Percentiles rank a stretch among this genome's conserved stretches.
Evolutionary conservation across 352 stramenopile genomes (phyloP).

Genomic region (Phytophthora colocasiae): DNA sequence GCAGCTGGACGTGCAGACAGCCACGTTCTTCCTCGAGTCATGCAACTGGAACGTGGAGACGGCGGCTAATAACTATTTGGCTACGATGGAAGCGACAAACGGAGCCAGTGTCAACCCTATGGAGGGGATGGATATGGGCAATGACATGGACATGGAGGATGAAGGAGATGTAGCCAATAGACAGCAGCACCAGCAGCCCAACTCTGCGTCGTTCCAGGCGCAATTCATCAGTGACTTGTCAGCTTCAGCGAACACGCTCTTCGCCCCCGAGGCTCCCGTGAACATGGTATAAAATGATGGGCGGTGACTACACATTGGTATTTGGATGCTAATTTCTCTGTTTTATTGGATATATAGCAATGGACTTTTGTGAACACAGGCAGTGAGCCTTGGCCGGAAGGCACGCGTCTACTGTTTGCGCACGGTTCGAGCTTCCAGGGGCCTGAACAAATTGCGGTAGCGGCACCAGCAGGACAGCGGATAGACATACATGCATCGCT

Average conservation of each 20-base stretch:
- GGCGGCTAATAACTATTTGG: conserved; percentile 84
- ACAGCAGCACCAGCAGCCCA: conserved; percentile 29
- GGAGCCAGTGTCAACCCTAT: conserved; percentile 18
- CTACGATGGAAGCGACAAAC: conserved; percentile 59
- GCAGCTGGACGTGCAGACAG: conserved; percentile 71
- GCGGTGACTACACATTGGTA: background rate
- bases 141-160: conserved; percentile 71
- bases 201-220: conserved; percentile 47
- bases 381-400: conserved; percentile 55
- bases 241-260: conserved; percentile 59
- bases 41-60: conserved; percentile 91
- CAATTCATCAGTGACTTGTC: conserved; percentile 78
- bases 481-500: conserved; percentile 73
- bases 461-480: conserved; percentile 44
- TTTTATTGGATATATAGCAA: conserved; percentile 39
- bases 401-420: conserved; percentile 69
- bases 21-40: conserved; percentile 88
- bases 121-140: conserved; percentile 35
- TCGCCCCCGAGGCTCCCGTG: conserved; percentile 53
- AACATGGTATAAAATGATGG: conserved; percentile 59
- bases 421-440: conserved; percentile 73
- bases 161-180: conserved; percentile 20
- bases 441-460: conserved; percentile 63
- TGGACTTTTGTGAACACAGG: conserved; percentile 85
- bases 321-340: background rate